A percentile compares a stretch with the other conserved stretches of the same genome.
phyloP scores from a whole-genome alignment of 2,329 filamentous ascomycete genomes.

The Alternaria brassicicola region DNA sequence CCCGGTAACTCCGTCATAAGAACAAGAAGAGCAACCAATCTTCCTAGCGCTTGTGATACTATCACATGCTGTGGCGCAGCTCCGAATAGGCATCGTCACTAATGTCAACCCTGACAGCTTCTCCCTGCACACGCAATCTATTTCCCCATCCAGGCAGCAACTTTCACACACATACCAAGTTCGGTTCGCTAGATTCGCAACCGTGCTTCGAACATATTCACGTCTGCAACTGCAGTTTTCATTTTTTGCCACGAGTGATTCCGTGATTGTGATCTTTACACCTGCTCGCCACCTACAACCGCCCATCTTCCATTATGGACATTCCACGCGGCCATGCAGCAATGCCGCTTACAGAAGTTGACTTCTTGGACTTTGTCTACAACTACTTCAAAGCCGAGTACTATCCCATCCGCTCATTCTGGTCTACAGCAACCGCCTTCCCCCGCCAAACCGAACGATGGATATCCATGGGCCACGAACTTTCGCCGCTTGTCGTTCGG shows the following conservation, averaged over 20 bases:
- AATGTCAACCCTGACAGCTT: constrained; percentile 2
- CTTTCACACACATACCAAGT: constrained; percentile 17
- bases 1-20: constrained; percentile 4
- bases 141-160: constrained; percentile 39
- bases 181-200: not conserved
- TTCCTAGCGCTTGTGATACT: constrained; percentile 1
- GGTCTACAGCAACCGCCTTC: constrained; percentile 43
- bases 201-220: not conserved
- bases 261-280: constrained; percentile 1
- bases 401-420: constrained; percentile 45
- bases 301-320: constrained; percentile 30
- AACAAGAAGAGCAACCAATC: constrained; percentile 1
- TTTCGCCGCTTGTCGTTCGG: constrained; percentile 34
- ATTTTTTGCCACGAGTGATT: not conserved
- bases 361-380: constrained; percentile 45
- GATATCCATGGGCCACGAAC: constrained; percentile 44
- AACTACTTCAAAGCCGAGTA: constrained; percentile 50
- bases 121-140: constrained; percentile 25
- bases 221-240: not conserved
- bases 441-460: constrained; percentile 40
- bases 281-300: constrained; percentile 13
- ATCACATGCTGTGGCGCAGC: constrained; percentile 40
- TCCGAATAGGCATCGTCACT: constrained; percentile 27
- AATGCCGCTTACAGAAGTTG: constrained; percentile 41
- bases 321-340: constrained; percentile 40